phyloP scores from a whole-genome alignment of 345 rosid genomes.

The Turritis glabra region DNA sequence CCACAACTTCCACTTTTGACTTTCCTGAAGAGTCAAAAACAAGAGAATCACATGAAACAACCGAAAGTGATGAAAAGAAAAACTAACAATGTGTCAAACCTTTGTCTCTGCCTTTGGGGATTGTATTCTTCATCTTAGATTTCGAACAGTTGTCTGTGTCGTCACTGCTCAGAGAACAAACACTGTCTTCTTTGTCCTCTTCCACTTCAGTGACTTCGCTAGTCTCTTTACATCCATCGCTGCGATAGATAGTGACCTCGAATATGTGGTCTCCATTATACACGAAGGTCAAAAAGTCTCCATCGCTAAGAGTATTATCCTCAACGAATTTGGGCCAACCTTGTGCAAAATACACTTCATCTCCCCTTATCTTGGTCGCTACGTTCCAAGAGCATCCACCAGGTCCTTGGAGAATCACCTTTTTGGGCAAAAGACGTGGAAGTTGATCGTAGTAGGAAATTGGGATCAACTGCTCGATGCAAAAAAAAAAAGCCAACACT shows the following conservation, averaged over 20 bases:
- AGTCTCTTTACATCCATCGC: constrained; percentile 20
- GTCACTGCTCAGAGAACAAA: background rate
- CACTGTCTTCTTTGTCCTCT: background rate
- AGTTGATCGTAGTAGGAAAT: constrained; percentile 8
- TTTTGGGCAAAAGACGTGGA: constrained; percentile 15
- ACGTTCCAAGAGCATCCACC: constrained; percentile 27
- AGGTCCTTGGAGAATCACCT: constrained; percentile 21
- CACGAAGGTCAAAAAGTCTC: constrained; percentile 30
- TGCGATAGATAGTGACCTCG: constrained; percentile 28
- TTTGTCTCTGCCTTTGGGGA: constrained; percentile 6
- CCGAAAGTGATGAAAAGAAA: background rate
- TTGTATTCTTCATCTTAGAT: background rate
- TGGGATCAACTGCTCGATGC: constrained; percentile 13
- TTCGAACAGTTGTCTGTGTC: background rate
- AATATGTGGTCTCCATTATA: constrained; percentile 24
- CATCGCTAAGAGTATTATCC: constrained; percentile 19
- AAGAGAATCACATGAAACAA: background rate
- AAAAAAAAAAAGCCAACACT: constrained; percentile 1
- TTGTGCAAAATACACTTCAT: constrained; percentile 1
- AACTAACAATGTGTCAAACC: background rate
- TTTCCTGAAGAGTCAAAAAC: constrained; percentile 13
- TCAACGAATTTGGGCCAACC: constrained; percentile 25
- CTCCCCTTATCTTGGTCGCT: background rate
- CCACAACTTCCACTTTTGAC: constrained; percentile 4
- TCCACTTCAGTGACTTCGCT: background rate